Evolutionary conservation across 257 asterid species (phyloP).

Genomic region (Solanum appendiculatum): DNA sequence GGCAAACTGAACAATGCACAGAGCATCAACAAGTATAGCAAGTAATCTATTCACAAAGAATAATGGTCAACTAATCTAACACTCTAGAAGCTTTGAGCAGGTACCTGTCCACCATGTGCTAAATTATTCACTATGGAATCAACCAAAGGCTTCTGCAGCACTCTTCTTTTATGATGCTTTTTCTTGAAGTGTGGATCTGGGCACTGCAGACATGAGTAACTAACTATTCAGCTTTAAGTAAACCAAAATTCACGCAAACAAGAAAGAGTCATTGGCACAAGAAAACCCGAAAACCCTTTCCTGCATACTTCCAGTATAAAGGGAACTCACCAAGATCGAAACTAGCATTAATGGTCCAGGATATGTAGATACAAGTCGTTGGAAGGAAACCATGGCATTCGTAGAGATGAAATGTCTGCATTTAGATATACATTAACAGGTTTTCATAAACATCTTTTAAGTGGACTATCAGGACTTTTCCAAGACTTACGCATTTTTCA

Average conservation of each 20-base stretch:
- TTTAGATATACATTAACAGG: conserved; percentile 8
- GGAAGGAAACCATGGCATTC: conserved; percentile 77
- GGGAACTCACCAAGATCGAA: conserved; percentile 68
- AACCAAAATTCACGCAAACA: not conserved
- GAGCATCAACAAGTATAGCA: not conserved
- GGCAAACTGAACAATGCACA: not conserved
- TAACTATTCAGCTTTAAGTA: not conserved
- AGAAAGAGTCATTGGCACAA: not conserved
- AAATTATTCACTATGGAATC: conserved; percentile 52
- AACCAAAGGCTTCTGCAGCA: conserved; percentile 86
- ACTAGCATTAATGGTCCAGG: conserved; percentile 81
- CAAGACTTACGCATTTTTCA: conserved; percentile 65
- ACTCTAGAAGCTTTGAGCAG: not conserved
- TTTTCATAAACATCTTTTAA: conserved; percentile 6
- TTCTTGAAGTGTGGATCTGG: conserved; percentile 98
- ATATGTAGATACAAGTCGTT: conserved; percentile 62
- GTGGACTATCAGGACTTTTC: conserved; percentile 3
- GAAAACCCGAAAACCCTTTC: conserved; percentile 3
- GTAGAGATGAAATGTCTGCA: conserved; percentile 81
- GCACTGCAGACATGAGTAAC: conserved; percentile 46
- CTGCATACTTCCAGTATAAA: conserved; percentile 3
- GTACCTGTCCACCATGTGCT: conserved; percentile 72
- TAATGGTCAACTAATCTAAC: not conserved
- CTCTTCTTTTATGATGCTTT: conserved; percentile 79
- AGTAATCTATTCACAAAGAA: not conserved